Evolutionary conservation across 1,284 basidiomycete genomes (phyloP), one percentile per base, ranked within the genome.

Genomic region (Ceratobasidium sp.): DNA sequence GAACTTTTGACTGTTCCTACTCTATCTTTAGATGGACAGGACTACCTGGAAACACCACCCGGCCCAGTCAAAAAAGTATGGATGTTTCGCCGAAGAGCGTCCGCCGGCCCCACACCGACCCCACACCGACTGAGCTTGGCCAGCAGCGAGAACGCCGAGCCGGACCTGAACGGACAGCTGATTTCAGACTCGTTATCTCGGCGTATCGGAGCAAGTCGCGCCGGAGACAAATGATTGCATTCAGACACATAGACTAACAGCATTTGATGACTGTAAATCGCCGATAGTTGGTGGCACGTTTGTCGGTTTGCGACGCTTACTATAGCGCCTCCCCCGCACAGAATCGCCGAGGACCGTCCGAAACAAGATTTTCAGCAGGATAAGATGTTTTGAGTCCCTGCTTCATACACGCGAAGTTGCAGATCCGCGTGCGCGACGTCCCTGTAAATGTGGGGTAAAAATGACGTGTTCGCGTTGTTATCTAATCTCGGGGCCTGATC

Each of bases 341-440:
- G 23, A 73, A 60, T 73, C 69, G n/a, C 69, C 69, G 69, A 73
- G 55, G 55, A 73, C 55, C 57, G 12, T 57, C 69, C 69, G 69
- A 62, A 54, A 38, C 54, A 20, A 48, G 30, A 23, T 50, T 65
- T 73, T 41, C n/a, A 70, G 50, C 50, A 46, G 41, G 57, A 73
- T 62, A 48, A 62, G 20, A 60, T 73, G 69, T 73, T 73, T 73
- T 73, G 57, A 73, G 57, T 62, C 27, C 69, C 55, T 35, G 57
- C 57, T 73, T 62, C 57, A 46, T 33, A 16, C 41, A 59, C 33
- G 16, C 60, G 69, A 62, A 62, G 27, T 48, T 14, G 55, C 41
- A 46, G 57, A 62, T 73, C 57, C 69, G 69, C 66, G 66, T 68
- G 66, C 33, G 66, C 50, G 50, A 46, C 57, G 48, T 73, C 57